A percentile compares a stretch with the other conserved stretches of the same genome.
Evolutionary conservation across 306 rosid genomes (phyloP).

Genomic region (Rosa rugosa): DNA sequence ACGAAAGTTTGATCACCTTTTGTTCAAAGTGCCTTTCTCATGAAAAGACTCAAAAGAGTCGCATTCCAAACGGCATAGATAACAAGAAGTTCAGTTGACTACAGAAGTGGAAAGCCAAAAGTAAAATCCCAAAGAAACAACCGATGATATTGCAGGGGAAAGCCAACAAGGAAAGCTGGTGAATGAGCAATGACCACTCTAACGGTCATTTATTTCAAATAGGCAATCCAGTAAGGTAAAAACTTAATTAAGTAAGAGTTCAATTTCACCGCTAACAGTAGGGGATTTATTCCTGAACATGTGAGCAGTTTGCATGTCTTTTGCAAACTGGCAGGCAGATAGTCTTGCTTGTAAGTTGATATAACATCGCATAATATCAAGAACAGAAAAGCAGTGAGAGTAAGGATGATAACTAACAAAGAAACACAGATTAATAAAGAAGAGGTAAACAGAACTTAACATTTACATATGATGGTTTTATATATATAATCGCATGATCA

Average conservation of each 20-base stretch:
- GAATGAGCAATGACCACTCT: too few species aligned
- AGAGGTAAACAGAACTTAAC: constrained; percentile 1
- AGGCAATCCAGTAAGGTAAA: neutral
- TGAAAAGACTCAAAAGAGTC: neutral
- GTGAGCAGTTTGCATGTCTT: neutral
- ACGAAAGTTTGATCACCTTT: neutral
- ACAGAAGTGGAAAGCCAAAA: neutral
- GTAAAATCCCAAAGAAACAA: neutral
- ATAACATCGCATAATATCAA: neutral
- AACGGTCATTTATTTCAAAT: too few species aligned
- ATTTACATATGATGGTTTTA: constrained; percentile 36
- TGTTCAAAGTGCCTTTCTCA: neutral
- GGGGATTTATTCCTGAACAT: neutral
- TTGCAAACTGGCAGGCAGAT: neutral
- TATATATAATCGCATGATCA: constrained; percentile 22
- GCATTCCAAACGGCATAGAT: neutral
- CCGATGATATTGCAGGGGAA: too few species aligned
- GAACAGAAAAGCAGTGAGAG: neutral
- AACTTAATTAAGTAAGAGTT: neutral
- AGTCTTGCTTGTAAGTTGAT: neutral
- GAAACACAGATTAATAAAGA: constrained; percentile 18
- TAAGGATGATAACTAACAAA: constrained; percentile 6
- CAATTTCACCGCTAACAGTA: neutral
- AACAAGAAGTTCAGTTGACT: neutral
- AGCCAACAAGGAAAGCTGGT: too few species aligned